A percentile compares a stretch with the other conserved stretches of the same genome.
These are phyloP conservation scores for Monilinia aucupariae DNA, from an alignment of 2,329 filamentous ascomycete genomes.

Conservation along the genomic window DNA sequence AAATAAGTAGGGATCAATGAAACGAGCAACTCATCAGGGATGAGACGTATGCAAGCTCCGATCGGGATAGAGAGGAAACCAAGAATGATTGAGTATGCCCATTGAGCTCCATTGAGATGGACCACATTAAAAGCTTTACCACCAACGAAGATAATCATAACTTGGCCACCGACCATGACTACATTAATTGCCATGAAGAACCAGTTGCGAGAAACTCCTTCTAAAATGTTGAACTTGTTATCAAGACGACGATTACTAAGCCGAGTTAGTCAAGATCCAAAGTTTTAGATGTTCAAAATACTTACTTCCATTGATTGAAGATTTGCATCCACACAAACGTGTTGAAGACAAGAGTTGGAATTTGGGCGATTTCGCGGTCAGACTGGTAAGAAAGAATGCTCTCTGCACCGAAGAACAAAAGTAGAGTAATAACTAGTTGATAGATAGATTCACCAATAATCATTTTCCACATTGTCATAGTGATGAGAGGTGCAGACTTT, in stretches of 20 bases:
- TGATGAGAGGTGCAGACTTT: constrained; percentile 72
- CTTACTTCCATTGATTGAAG: constrained; percentile 93
- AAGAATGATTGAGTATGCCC: constrained; percentile 81
- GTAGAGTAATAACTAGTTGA: constrained; percentile 72
- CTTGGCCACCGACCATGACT: constrained; percentile 83
- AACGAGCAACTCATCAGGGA: constrained; percentile 59
- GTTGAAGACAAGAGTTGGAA: constrained; percentile 88
- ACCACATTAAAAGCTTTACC: constrained; percentile 64
- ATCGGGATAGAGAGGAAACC: constrained; percentile 81
- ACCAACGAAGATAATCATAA: constrained; percentile 85
- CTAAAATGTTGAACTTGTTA: constrained; percentile 93
- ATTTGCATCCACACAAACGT: constrained; percentile 99
- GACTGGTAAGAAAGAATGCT: constrained; percentile 54
- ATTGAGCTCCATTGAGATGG: constrained; percentile 66
- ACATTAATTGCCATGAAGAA: constrained; percentile 84
- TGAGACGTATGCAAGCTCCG: constrained; percentile 71
- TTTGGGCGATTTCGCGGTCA: constrained; percentile 44
- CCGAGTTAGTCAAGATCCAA: constrained; percentile 26
- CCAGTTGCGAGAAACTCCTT: constrained; percentile 75
- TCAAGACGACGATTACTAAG: constrained; percentile 80
- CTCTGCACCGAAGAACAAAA: constrained; percentile 71
- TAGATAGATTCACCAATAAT: constrained; percentile 89
- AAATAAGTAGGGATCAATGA: constrained; percentile 32
- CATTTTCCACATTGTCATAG: constrained; percentile 98
- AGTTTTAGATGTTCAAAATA: constrained; percentile 30